Conservation (phyloP, 2,329 filamentous ascomycete genomes). For the Neophaeococcomyces mojaviensis region DNA sequence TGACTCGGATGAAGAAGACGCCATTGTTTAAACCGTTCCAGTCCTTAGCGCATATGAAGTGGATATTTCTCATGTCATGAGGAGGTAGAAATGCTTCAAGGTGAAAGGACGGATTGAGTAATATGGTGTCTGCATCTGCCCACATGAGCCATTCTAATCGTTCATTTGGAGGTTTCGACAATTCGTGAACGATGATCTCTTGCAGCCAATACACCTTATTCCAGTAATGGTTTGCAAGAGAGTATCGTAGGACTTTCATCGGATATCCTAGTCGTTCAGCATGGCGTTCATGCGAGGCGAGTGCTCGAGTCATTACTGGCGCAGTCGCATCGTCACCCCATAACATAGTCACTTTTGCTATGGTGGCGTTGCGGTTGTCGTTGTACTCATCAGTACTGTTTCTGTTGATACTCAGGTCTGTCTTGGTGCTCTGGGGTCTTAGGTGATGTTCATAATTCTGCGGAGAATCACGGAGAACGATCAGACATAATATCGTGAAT, state of each 20-base stretch:
- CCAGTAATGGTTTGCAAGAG: constrained; percentile 4
- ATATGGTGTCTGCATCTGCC: constrained; percentile 28
- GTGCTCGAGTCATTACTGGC: not conserved
- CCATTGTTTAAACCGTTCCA: constrained; percentile 30
- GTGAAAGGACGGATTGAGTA: constrained; percentile 29
- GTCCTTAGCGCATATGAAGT: constrained; percentile 27
- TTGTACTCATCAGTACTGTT: no score
- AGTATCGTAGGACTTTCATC: not conserved
- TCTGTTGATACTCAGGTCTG: no score
- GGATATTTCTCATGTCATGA: constrained; percentile 10
- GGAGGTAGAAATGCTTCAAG: constrained; percentile 31
- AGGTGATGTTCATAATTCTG: no score
- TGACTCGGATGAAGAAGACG: constrained; percentile 29
- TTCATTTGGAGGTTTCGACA: constrained; percentile 26
- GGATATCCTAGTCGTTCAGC: not conserved
- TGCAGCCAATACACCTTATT: constrained; percentile 22
- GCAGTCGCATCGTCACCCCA: not conserved
- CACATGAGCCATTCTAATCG: constrained; percentile 33
- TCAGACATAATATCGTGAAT: no score
- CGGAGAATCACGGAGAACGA: no score
- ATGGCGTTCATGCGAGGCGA: not conserved
- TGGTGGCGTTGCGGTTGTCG: not conserved
- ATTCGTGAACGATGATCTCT: constrained; percentile 27
- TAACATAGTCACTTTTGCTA: constrained; percentile 4
- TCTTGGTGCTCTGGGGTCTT: no score